Base-by-base conservation (phyloP, 768 basidiomycete genomes). In the Lepiota subincarnata region DNA sequence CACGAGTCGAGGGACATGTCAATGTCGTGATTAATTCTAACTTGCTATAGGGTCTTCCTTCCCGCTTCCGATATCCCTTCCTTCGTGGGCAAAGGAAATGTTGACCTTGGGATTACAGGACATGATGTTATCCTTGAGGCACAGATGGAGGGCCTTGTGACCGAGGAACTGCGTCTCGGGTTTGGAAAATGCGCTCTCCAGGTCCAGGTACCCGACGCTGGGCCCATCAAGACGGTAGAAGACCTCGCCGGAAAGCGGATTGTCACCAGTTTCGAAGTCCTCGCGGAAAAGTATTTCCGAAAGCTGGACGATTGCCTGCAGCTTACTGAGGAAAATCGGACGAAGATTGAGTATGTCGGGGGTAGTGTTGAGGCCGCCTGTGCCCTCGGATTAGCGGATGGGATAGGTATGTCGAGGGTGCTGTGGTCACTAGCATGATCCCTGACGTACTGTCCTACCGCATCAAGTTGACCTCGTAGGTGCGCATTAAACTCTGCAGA, bases 321-420 rank as follows among this genome's bases (percentile, higher is more conserved):
- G 12, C 69, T 86, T n/a, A 61, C 69, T 10, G 86, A 70, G 0
- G 81, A 79, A 8, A 64, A 79, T 36, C 74, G 72, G 59, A 98
- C 97, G 0, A 82, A 79, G 66, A 91, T 99, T 26, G 91, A 95
- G 67, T 98, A 98, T 66, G 87, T 99, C 1, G 95, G 97, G 1
- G 97, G 97, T 1, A 96, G 93, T 63, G 97, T 99, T 0, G 97
- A 99, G 70, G 97, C 96, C 6, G 97, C 97, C 35, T 99, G 97
- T 73, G 83, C 97, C 1, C 76, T 99, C 11, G 97, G 97, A 1
- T 76, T 98, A 57, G 96, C 97, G 4, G 97, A 99, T 69, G 97
- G 94, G 6, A 98, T 99, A 53, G 92, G 92, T 93, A 61, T 62
- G 85, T 71, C 7, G 39, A 19, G 18, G 4, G 22, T 31, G 46